Evolutionary conservation across 345 rosid species (phyloP), one percentile per base, ranked within the genome.

Genomic region (Erodium maritimum): DNA sequence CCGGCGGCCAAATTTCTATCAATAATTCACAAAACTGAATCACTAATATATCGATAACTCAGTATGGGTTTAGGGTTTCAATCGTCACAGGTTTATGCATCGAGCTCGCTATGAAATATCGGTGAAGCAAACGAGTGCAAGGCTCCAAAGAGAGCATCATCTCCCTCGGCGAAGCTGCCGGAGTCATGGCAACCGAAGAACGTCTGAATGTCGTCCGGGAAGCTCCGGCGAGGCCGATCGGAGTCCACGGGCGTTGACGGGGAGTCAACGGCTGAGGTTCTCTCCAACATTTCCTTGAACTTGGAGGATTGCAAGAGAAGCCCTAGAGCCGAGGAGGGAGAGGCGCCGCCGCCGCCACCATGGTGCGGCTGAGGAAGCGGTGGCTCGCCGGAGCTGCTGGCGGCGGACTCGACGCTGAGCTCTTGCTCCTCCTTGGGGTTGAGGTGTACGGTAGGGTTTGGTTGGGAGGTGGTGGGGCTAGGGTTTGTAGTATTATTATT

Each of bases 241-340:
- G 65, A 37, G 52, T 69, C 76, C 0, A 60, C 50, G 13, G 76
- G 59, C 4, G 73, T 56, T 0, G 69, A 60, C 1, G 65, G 65
- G 45, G 63, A 60, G 61, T 75, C 82, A 1, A 52, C 57, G 5
- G 61, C 56, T 33, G 78, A 67, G 19, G 80, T 75, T 69, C 63
- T 73, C 65, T 77, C 80, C 62, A 77, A 58, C 85, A 80, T 80
- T 67, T 80, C 82, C 68, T 80, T 78, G 59, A 77, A 75, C 55
- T 80, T 80, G 1, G 86, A 67, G 4, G 86, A 80, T 56, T 73
- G 80, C 34, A 78, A 60, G 21, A 80, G 56, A 45, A 80, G 63
- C 25, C 80, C 77, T 34, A 80, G 58, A 14, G 80, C 86, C 4
- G 86, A 80, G 0, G 77, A 68, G 0, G 71, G 48, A 4, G 71